Evolutionary conservation across 805 yeast species (phyloP), one percentile per base, ranked within the genome.

Genomic region (Starmerella lactis-condensi): DNA sequence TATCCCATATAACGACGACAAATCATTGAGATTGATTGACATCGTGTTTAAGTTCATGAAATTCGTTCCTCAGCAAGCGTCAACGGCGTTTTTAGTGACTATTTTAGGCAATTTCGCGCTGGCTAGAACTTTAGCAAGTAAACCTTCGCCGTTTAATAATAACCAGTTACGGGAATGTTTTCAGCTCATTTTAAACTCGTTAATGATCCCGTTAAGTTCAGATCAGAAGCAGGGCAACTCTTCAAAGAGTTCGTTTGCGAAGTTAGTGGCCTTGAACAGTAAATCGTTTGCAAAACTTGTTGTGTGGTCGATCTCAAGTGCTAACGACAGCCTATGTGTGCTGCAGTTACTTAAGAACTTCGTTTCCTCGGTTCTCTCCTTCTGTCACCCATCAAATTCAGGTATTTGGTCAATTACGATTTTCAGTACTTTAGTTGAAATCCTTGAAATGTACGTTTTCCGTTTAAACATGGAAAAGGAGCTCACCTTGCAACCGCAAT

Each of bases 331-430:
- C 5, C n/a, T n/a, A n/a, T n/a, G n/a, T n/a, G 37, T 52, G 3
- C 31, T 61, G 18, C 59, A 67, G 1, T 54, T 59, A 29, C 45
- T 83, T 4, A 57, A 58, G 15, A 61, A 69, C 0, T 56, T 77
- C 17, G 43, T 75, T n/a, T 69, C 70, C 32, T 69, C 92, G 0
- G 58, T 82, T 5, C 74, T 68, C 38, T 77, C 93, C 13, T 78
- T 74, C 52, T 72, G 72, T 3, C 95, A 89, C 51, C 98, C 98
- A 5, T 82, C 96, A 0, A 83, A 83, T 50, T 52, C 62, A n/a
- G 96, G 94, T 0, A 63, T 64, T n/a, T 83, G 96, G 95, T 66
- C 92, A 1, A 53, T 64, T 17, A 57, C 72, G 4, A 65, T 85
- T 19, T 63, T 91, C 1, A 67, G 67, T 35, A 63, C 77, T 17